Evolutionary conservation across 2,329 filamentous ascomycete species (phyloP), one percentile per base, ranked within the genome.

Genomic region (Beauveria medogensis): DNA sequence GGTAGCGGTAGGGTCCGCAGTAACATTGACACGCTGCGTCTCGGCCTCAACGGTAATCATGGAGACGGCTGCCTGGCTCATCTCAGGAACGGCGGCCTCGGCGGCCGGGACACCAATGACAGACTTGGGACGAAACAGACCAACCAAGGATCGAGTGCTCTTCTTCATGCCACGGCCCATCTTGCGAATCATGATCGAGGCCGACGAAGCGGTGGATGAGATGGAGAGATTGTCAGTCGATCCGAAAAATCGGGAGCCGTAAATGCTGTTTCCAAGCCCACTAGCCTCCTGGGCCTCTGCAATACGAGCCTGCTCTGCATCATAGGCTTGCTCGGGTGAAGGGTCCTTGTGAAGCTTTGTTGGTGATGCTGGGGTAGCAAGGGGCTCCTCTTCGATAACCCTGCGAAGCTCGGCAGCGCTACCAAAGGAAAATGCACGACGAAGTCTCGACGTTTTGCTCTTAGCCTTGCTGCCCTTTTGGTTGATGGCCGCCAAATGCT

Each of bases 131-230:
- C 94, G 83, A 78, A 99, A 99, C 8, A 99, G 80, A 28, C 94
- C 94, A 66, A 95, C 95, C 59, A 99, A 84, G 26, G 92, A 97
- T 53, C 92, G 84, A 20, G 89, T 89, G 56, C 91, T 88, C 75
- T 94, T 95, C 82, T 96, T 97, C 86, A 97, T 89, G n/a, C 93
- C 92, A 65, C 92, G 91, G 60, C 94, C 94, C 94, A 99, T 99
- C 78, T 99, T 99, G 58, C 94, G 87, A 66, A 99, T 89, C 91
- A 95, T 95, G 68, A 95, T 86, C 34, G 91, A 95, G 40, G 91
- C 91, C 22, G 91, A 95, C 7, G 91, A 95, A 22, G 91, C 91
- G 10, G 91, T 95, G 4, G 91, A 95, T 1, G 90, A 93, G 65
- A 95, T 91, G 16, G 91, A 95, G 50, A 99, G 76, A 67, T 97